Evolutionary conservation across 1,139 yeast genomes (phyloP), one percentile per base, ranked within the genome.

Genomic region (Taphrina flavorubra): DNA sequence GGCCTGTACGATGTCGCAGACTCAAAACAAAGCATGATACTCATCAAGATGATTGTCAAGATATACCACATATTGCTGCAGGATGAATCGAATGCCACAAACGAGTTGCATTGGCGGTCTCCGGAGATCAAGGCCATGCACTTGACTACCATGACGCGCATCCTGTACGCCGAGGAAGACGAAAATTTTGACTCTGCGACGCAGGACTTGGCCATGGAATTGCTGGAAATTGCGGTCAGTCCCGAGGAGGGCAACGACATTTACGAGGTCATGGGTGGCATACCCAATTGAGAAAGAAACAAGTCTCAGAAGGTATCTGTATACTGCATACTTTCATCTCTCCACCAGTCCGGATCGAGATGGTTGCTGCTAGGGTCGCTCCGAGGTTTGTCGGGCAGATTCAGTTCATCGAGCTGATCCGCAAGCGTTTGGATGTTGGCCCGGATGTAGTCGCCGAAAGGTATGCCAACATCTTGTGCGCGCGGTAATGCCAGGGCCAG

Each of bases 201-300:
- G 60, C 49, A 55, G 49, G 67, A 69, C 51, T 46, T 69, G 58
- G 70, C 70, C 16, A 64, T 63, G 61, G 70, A 69, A n/a, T 42
- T 69, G 60, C 51, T 69, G 59, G 70, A 69, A 59, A 39, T 65
- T 53, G 55, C 66, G 18, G 66, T 69, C 47, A 68, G 70, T 53
- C 66, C 70, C n/a, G 70, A 69, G 37, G 70, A 69, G 46, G 70
- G 70, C n/a, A 67, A 69, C 56, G 67, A 59, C 18, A 66, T 69
- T 14, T 68, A 59, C 51, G 70, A 58, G 46, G 51, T 58, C 34
- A 58, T 58, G 62, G 62, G 62, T 14, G 60, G 53, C 39, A 58
- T 53, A 11, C 25, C 42, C 42, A 53, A 18, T 25, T 25, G 31
- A 25, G 31, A 4, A 2, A 4, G 31, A 25, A 25, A 4, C 4